phyloP scores from a whole-genome alignment of 1,284 basidiomycete species.

The Sporisorium scitamineum region DNA sequence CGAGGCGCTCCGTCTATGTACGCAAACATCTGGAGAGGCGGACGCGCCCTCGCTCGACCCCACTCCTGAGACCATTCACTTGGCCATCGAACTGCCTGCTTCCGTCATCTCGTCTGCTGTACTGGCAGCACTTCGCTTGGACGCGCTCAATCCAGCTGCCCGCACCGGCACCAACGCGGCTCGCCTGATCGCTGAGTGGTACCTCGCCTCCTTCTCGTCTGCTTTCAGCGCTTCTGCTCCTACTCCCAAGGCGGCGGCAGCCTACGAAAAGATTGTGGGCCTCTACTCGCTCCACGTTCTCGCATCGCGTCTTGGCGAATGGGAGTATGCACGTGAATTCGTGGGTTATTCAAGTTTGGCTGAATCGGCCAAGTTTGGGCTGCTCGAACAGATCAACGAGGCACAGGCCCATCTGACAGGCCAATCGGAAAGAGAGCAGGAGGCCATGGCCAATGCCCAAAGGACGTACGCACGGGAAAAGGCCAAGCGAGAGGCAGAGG shows the following conservation, averaged over 20 bases:
- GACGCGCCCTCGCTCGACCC: slow-evolving; percentile 47
- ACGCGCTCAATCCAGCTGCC: slow-evolving; percentile 21
- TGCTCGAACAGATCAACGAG: slow-evolving; percentile 50
- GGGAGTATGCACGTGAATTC: slow-evolving; percentile 59
- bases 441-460: slow-evolving; percentile 31
- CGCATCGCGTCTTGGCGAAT: slow-evolving; percentile 50
- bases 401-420: slow-evolving; percentile 26
- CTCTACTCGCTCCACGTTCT: slow-evolving; percentile 59
- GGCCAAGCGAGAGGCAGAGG: slow-evolving; percentile 37
- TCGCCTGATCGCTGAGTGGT: slow-evolving; percentile 57
- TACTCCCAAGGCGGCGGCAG: slow-evolving; percentile 32
- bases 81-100: slow-evolving; percentile 47
- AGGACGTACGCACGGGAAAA: slow-evolving; percentile 49
- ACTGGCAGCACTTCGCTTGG: slow-evolving; percentile 53
- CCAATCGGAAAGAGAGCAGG: slow-evolving; percentile 38
- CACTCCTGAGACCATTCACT: slow-evolving; percentile 34
- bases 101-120: slow-evolving; percentile 53
- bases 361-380: slow-evolving; percentile 36
- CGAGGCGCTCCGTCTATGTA: slow-evolving; percentile 42
- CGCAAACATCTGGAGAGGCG: slow-evolving; percentile 26
- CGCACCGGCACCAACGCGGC: slow-evolving; percentile 46
- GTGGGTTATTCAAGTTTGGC: slow-evolving; percentile 55
- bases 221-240: slow-evolving; percentile 29
- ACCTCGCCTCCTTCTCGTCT: slow-evolving; percentile 47
- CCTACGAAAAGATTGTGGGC: slow-evolving; percentile 54